These are phyloP conservation scores for Triangularia verruculosa DNA, from an alignment of 2,329 filamentous ascomycete genomes.

Conservation along the genomic window DNA sequence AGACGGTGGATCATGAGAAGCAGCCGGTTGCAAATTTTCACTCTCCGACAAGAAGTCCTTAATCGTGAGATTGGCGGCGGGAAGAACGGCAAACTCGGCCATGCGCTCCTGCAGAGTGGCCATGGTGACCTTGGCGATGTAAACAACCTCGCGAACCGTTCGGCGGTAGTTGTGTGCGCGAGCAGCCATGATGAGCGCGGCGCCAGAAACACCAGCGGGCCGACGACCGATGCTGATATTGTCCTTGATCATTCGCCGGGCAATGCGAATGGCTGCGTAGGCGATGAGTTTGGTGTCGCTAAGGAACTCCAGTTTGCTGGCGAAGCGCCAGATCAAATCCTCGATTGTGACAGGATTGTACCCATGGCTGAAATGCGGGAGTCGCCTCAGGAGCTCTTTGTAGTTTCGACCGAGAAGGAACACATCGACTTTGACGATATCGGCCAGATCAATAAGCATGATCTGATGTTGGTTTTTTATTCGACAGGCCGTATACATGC, in stretches of 20 bases:
- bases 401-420: slow-evolving; percentile 89
- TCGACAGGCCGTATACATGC: slow-evolving; percentile 84
- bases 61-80: slow-evolving; percentile 80
- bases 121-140: slow-evolving; percentile 94
- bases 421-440: slow-evolving; percentile 79
- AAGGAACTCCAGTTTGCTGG: slow-evolving; percentile 87
- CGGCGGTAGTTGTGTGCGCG: slow-evolving; percentile 98
- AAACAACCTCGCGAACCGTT: slow-evolving; percentile 92
- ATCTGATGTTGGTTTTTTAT: slow-evolving; percentile 74
- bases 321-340: slow-evolving; percentile 87
- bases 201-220: slow-evolving; percentile 90
- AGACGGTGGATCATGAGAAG: slow-evolving; percentile 73
- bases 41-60: slow-evolving; percentile 77
- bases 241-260: slow-evolving; percentile 90
- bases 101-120: slow-evolving; percentile 88
- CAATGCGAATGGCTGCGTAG: slow-evolving; percentile 80
- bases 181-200: slow-evolving; percentile 89
- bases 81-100: slow-evolving; percentile 85
- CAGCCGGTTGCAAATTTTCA: slow-evolving; percentile 54
- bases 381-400: slow-evolving; percentile 71
- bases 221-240: slow-evolving; percentile 96
- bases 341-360: slow-evolving; percentile 75
- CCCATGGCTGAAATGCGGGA: slow-evolving; percentile 54
- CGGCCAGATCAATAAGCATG: slow-evolving; percentile 94
- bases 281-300: slow-evolving; percentile 78